Conservation (phyloP, 108 stramenopile genomes). For the Stephanodiscus minutulus region DNA sequence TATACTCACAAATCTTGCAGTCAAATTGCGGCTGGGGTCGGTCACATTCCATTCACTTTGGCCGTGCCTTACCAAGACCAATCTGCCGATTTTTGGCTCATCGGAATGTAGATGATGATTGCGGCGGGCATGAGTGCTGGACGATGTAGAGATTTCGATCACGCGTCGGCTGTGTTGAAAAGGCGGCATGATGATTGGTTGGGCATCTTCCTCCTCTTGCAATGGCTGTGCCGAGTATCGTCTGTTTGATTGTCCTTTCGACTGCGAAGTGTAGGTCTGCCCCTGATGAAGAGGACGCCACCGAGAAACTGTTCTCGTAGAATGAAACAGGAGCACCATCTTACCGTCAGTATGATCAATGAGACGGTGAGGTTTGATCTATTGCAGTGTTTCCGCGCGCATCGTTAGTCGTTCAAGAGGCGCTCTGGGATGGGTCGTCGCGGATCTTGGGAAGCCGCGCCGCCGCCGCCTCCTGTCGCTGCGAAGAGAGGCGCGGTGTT, state of each 20-base stretch:
- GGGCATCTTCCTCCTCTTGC: conserved; percentile 1
- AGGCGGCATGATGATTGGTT: not conserved
- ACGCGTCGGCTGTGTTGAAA: no score
- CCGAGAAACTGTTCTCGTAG: not conserved
- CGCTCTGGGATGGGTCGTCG: no score
- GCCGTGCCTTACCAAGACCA: conserved; percentile 27
- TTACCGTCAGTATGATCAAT: not conserved
- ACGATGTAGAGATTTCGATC: not conserved
- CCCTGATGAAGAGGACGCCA: not conserved
- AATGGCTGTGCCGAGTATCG: not conserved
- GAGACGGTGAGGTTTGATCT: not conserved
- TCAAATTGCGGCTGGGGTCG: conserved; percentile 28
- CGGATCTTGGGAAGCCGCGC: no score
- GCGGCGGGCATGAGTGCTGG: not conserved
- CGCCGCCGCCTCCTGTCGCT: no score
- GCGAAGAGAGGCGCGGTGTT: no score
- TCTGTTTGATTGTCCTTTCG: not conserved
- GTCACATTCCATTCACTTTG: conserved; percentile 37
- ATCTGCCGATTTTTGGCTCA: conserved; percentile 22
- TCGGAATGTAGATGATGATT: not conserved
- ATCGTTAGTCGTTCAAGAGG: not conserved
- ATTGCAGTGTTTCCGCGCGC: not conserved
- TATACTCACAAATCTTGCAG: conserved; percentile 37
- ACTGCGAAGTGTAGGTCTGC: not conserved
- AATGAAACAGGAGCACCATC: not conserved